Percentiles rank a stretch among this genome's conserved stretches.
Evolutionary conservation across 208 protist genomes (phyloP).

Genomic region (Acanthamoeba castellanii): DNA sequence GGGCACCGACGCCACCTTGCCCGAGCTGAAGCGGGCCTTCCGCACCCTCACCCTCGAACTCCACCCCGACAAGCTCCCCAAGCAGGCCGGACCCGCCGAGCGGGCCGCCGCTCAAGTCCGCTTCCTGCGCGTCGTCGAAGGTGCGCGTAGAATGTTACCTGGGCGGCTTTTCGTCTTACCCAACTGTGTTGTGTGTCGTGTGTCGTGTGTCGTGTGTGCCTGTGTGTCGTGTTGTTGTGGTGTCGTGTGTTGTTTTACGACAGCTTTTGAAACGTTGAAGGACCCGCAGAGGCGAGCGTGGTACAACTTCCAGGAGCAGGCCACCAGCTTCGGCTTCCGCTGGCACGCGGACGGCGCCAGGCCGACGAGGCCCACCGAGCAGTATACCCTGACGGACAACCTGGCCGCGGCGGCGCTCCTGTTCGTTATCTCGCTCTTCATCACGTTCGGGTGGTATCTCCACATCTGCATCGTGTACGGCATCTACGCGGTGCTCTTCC

Average conservation of each 20-base stretch:
- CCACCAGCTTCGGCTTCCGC: neutral
- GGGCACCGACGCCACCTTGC: neutral
- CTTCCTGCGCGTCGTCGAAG: neutral
- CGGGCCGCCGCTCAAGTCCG: neutral
- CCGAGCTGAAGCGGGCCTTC: conserved; percentile 18
- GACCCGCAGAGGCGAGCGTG: neutral
- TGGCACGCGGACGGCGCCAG: neutral
- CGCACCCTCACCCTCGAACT: neutral
- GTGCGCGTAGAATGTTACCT: neutral
- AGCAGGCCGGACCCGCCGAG: neutral
- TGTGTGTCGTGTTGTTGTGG: neutral
- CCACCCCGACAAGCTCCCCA: conserved; percentile 1
- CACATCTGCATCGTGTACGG: neutral
- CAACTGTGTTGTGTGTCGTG: neutral
- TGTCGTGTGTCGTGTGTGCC: neutral
- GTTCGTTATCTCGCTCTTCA: neutral
- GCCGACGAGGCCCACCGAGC: neutral
- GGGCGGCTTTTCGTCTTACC: neutral
- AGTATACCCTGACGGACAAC: neutral
- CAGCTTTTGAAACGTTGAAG: neutral
- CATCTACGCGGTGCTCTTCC: conserved; percentile 32
- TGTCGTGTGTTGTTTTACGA: neutral
- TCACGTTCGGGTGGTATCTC: neutral
- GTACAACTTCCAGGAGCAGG: neutral
- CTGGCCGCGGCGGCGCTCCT: neutral